phyloP scores from a whole-genome alignment of 176 grass and related monocot genomes.

The Aechmea fasciata region DNA sequence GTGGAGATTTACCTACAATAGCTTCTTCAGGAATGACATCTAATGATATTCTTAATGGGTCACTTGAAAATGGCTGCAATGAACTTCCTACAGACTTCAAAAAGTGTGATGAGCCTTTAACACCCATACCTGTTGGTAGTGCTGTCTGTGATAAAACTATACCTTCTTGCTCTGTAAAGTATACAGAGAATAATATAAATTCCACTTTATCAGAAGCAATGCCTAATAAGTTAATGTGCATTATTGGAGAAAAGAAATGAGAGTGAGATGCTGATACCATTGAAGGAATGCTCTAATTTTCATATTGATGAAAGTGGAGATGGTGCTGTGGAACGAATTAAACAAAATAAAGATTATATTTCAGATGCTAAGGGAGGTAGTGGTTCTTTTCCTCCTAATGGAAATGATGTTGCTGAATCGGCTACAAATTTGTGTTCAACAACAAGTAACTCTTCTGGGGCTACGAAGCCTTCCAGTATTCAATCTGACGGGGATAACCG shows the following conservation, averaged over 20 bases:
- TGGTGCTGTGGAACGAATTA: slow-evolving; percentile 30
- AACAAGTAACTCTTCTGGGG: slow-evolving; percentile 30
- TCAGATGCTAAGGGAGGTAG: slow-evolving; percentile 11
- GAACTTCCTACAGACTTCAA: slow-evolving; percentile 13
- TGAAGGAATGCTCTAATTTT: slow-evolving; percentile 6
- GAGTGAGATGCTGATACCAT: slow-evolving; percentile 22
- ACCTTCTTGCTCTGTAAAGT: slow-evolving; percentile 27
- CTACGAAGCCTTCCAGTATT: slow-evolving; percentile 30
- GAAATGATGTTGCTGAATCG: slow-evolving; percentile 28
- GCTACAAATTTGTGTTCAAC: slow-evolving; percentile 23
- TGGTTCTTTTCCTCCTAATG: slow-evolving; percentile 24
- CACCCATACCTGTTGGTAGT: slow-evolving; percentile 12
- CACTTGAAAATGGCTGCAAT: slow-evolving; percentile 16
- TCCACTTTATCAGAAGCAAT: slow-evolving; percentile 14
- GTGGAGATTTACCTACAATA: slow-evolving; percentile 14
- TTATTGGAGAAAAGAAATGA: slow-evolving; percentile 25
- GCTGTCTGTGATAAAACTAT: slow-evolving; percentile 25
- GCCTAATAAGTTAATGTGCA: slow-evolving; percentile 27
- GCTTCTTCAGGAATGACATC: slow-evolving; percentile 27
- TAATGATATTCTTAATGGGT: slow-evolving; percentile 11
- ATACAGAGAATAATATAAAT: slow-evolving; percentile 20
- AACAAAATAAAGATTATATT: slow-evolving; percentile 10
- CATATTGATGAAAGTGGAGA: slow-evolving; percentile 25
- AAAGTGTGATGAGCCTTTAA: slow-evolving; percentile 1
- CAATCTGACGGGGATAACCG: slow-evolving; percentile 26